Evolutionary conservation across 495 filamentous ascomycete genomes (phyloP).

Genomic region (Halenospora varia): DNA sequence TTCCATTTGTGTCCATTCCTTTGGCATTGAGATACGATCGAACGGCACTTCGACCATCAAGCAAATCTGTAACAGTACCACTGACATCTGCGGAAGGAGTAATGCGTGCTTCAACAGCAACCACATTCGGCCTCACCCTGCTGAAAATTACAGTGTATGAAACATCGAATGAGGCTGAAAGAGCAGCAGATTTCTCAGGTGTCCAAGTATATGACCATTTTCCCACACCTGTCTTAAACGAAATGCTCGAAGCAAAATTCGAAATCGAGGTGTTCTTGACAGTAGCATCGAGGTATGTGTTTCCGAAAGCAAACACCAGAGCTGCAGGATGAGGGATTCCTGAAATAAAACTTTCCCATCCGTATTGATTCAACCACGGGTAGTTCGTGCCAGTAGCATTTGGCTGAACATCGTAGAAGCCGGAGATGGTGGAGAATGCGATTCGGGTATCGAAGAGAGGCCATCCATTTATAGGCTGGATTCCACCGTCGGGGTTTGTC

Average conservation of each 20-base stretch:
- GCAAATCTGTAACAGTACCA: conserved; percentile 47
- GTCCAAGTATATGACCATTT: conserved; percentile 67
- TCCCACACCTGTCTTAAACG: conserved; percentile 58
- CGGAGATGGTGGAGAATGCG: conserved; percentile 69
- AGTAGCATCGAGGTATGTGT: conserved; percentile 54
- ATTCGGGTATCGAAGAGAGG: conserved; percentile 64
- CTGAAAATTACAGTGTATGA: conserved; percentile 51
- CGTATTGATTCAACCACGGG: conserved; percentile 67
- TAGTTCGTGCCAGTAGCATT: conserved; percentile 65
- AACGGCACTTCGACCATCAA: conserved; percentile 50
- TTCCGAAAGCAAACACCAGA: conserved; percentile 54
- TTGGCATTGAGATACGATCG: conserved; percentile 42
- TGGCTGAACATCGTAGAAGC: conserved; percentile 66
- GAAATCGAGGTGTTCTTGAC: conserved; percentile 56
- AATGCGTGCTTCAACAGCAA: conserved; percentile 45
- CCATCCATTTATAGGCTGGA: conserved; percentile 66
- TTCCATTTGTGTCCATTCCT: conserved; percentile 32
- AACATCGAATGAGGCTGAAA: conserved; percentile 50
- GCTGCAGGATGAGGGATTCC: conserved; percentile 57
- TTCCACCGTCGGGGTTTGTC: conserved; percentile 23
- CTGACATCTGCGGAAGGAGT: conserved; percentile 35
- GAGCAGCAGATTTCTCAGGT: conserved; percentile 40
- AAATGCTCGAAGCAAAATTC: conserved; percentile 57
- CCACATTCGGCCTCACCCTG: conserved; percentile 33
- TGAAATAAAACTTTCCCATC: conserved; percentile 67